Evolutionary conservation across 345 rosid species (phyloP).

Genomic region (Aquilaria yunnanensis): DNA sequence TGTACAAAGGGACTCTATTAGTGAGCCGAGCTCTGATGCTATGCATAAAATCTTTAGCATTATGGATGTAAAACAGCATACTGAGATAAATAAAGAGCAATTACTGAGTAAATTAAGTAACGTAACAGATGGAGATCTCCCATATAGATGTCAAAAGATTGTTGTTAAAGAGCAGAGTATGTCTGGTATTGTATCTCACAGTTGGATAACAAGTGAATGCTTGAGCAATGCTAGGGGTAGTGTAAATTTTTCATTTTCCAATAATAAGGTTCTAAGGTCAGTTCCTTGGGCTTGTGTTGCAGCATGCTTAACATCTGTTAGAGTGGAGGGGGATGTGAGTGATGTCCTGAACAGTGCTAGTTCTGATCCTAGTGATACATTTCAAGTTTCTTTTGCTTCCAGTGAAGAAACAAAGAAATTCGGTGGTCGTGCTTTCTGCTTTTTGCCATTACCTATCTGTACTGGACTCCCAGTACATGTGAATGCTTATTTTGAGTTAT

Average conservation of each 20-base stretch:
- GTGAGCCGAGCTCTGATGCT: slow-evolving; percentile 44
- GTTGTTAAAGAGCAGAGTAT: slow-evolving; percentile 70
- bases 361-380: slow-evolving; percentile 29
- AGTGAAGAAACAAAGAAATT: slow-evolving; percentile 43
- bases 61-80: slow-evolving; percentile 44
- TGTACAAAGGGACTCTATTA: slow-evolving; percentile 48
- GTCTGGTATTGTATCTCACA: slow-evolving; percentile 55
- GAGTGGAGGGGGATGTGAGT: slow-evolving; percentile 27
- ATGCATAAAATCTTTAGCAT: slow-evolving; percentile 49
- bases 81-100: slow-evolving; percentile 72
- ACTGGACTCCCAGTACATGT: slow-evolving; percentile 92
- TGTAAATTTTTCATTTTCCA: slow-evolving; percentile 26
- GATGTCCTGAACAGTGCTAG: slow-evolving; percentile 21
- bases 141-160: slow-evolving; percentile 67
- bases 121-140: slow-evolving; percentile 45
- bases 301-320: slow-evolving; percentile 65
- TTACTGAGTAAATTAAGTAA: slow-evolving; percentile 64
- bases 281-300: slow-evolving; percentile 98
- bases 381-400: slow-evolving; percentile 43
- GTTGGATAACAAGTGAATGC: slow-evolving; percentile 90
- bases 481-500: slow-evolving; percentile 92
- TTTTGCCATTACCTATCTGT: slow-evolving; percentile 79
- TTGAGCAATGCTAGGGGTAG: slow-evolving; percentile 45
- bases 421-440: slow-evolving; percentile 95
- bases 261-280: slow-evolving; percentile 53